Conservation (phyloP, 1,139 yeast genomes). For the Scheffersomyces illinoinensis region DNA sequence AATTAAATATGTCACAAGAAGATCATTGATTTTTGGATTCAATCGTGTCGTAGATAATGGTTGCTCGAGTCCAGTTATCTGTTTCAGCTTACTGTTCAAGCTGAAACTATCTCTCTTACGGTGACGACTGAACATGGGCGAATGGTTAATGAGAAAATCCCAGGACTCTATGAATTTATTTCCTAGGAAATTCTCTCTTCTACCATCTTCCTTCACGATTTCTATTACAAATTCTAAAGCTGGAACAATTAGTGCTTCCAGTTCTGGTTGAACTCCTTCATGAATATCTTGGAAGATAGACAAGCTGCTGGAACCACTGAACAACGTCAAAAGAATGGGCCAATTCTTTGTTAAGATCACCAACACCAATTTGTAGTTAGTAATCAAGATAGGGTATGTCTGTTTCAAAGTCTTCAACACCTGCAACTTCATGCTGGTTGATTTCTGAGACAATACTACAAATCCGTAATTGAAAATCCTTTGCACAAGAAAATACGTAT, state of each 20-base stretch:
- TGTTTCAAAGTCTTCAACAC: constrained; percentile 53
- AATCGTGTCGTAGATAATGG: constrained; percentile 2
- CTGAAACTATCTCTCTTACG: background rate
- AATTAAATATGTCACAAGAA: constrained; percentile 25
- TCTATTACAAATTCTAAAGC: constrained; percentile 25
- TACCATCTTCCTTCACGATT: constrained; percentile 31
- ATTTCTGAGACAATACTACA: constrained; percentile 67
- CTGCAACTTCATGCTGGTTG: constrained; percentile 54
- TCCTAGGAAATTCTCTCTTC: constrained; percentile 32
- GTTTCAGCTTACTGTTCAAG: background rate
- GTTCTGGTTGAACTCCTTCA: constrained; percentile 1
- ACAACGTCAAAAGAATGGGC: constrained; percentile 44
- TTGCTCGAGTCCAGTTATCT: constrained; percentile 2
- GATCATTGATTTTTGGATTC: constrained; percentile 15
- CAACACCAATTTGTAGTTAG: constrained; percentile 57
- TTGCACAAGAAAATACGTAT: constrained; percentile 57
- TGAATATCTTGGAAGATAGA: constrained; percentile 5
- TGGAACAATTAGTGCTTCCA: constrained; percentile 14
- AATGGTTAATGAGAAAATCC: constrained; percentile 25
- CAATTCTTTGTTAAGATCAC: constrained; percentile 73
- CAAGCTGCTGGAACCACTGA: constrained; percentile 10
- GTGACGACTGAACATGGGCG: constrained; percentile 10
- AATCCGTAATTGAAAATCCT: constrained; percentile 71
- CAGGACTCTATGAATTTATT: constrained; percentile 40
- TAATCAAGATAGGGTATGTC: constrained; percentile 62